A percentile compares a stretch with the other conserved stretches of the same genome.
phyloP scores from a whole-genome alignment of 2,329 filamentous ascomycete genomes.

The Diplodia sapinea region DNA sequence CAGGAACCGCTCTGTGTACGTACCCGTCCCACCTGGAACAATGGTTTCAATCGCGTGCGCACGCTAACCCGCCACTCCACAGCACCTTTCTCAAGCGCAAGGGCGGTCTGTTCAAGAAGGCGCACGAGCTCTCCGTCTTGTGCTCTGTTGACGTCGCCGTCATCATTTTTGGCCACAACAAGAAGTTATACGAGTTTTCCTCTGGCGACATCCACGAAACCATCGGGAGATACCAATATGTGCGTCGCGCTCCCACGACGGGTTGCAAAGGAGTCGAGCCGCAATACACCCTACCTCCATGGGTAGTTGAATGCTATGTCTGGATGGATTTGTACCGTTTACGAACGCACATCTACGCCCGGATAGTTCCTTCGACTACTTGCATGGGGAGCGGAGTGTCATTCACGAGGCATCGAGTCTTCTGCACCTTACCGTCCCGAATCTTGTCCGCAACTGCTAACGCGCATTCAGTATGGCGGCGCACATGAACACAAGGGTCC shows the following conservation, averaged over 20 bases:
- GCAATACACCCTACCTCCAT: too few relatives aligned
- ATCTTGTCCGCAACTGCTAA: constrained; percentile 36
- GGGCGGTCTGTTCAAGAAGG: constrained; percentile 98
- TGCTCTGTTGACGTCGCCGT: constrained; percentile 98
- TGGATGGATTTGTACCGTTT: too few relatives aligned
- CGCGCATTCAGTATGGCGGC: constrained; percentile 73
- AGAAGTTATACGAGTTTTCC: constrained; percentile 98
- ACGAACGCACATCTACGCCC: too few relatives aligned
- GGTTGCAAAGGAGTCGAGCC: too few relatives aligned
- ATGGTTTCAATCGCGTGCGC: constrained; percentile 35
- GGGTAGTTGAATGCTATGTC: too few relatives aligned
- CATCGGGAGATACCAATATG: constrained; percentile 86
- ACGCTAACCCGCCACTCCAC: constrained; percentile 34
- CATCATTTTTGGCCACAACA: constrained; percentile 98
- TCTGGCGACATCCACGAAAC: constrained; percentile 92
- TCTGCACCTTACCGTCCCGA: neutral
- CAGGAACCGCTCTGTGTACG: constrained; percentile 95
- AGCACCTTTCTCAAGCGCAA: constrained; percentile 99
- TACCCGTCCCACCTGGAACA: constrained; percentile 35
- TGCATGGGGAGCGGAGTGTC: too few relatives aligned
- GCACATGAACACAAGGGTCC: constrained; percentile 97
- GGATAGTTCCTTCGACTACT: too few relatives aligned
- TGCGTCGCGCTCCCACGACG: constrained; percentile 54
- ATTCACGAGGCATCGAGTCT: too few relatives aligned
- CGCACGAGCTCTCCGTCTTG: constrained; percentile 95